A percentile compares a stretch with the other conserved stretches of the same genome.
phyloP scores from a whole-genome alignment of 202 grass and related monocot species.

The Elaeis oleifera region DNA sequence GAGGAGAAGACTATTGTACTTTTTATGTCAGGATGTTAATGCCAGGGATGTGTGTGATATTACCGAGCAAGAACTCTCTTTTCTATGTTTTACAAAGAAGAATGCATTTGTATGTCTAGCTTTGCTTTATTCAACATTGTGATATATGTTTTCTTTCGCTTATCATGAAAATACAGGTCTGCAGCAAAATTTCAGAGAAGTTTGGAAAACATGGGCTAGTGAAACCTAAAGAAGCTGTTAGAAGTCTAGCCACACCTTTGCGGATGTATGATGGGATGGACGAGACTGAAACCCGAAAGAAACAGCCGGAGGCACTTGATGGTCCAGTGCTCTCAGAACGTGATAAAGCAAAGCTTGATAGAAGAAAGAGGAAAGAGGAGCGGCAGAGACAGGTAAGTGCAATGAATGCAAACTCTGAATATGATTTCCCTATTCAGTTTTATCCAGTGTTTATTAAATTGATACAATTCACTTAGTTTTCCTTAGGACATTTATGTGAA shows the following conservation, averaged over 20 bases:
- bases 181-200: conserved; percentile 74
- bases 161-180: conserved; percentile 43
- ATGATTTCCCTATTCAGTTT: too few relatives aligned
- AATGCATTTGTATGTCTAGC: not conserved
- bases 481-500: too few relatives aligned
- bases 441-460: too few relatives aligned
- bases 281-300: conserved; percentile 48
- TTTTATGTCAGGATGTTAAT: too few relatives aligned
- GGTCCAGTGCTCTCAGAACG: conserved; percentile 70
- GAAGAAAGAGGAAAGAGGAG: conserved; percentile 85
- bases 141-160: not conserved
- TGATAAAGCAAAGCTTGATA: conserved; percentile 78
- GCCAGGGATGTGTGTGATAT: too few relatives aligned
- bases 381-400: conserved; percentile 73
- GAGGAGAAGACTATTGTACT: too few relatives aligned
- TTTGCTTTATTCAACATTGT: not conserved
- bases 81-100: too few relatives aligned
- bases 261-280: conserved; percentile 92
- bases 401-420: too few relatives aligned
- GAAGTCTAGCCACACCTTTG: conserved; percentile 71
- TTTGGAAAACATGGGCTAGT: conserved; percentile 72
- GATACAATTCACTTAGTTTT: too few relatives aligned
- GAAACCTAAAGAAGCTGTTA: conserved; percentile 65
- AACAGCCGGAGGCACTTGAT: conserved; percentile 62
- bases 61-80: too few relatives aligned